A percentile compares a stretch with the other conserved stretches of the same genome.
These are phyloP conservation scores for Tillandsia leiboldiana DNA, from an alignment of 176 grass and related monocot genomes.

Conservation along the genomic window DNA sequence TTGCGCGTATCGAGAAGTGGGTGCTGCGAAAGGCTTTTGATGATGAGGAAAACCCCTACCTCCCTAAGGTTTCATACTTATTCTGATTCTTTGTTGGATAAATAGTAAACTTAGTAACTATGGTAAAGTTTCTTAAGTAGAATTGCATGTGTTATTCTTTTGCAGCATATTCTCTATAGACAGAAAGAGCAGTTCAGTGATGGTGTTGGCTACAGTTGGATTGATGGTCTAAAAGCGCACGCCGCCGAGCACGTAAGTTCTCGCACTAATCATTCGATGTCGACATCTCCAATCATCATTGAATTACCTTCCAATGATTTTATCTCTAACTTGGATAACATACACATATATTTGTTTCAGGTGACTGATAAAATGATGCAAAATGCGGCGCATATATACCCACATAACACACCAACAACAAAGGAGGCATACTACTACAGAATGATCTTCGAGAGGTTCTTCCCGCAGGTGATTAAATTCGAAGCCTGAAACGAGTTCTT, in stretches of 20 bases:
- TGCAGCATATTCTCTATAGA: conserved; percentile 91
- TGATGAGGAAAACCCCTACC: conserved; percentile 76
- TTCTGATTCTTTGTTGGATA: background rate
- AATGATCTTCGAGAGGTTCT: conserved; percentile 96
- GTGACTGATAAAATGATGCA: conserved; percentile 76
- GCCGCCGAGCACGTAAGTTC: conserved; percentile 53
- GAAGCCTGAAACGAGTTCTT: background rate
- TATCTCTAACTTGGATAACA: background rate
- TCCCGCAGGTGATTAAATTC: conserved; percentile 56
- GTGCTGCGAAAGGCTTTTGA: conserved; percentile 88
- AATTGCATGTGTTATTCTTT: background rate
- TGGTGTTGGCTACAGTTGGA: conserved; percentile 92
- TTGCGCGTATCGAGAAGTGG: conserved; percentile 87
- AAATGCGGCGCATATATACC: conserved; percentile 44
- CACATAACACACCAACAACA: conserved; percentile 76
- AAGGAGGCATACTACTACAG: conserved; percentile 97
- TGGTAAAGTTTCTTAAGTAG: no score
- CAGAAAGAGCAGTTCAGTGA: conserved; percentile 99
- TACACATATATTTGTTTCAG: conserved; percentile 29
- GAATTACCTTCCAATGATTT: background rate
- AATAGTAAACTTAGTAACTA: no score
- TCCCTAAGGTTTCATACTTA: conserved; percentile 50
- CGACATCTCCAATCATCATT: background rate
- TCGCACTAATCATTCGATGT: background rate
- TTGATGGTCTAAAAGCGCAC: conserved; percentile 89